phyloP scores from a whole-genome alignment of 1,139 yeast genomes.

The Waltiozyma sp. region DNA sequence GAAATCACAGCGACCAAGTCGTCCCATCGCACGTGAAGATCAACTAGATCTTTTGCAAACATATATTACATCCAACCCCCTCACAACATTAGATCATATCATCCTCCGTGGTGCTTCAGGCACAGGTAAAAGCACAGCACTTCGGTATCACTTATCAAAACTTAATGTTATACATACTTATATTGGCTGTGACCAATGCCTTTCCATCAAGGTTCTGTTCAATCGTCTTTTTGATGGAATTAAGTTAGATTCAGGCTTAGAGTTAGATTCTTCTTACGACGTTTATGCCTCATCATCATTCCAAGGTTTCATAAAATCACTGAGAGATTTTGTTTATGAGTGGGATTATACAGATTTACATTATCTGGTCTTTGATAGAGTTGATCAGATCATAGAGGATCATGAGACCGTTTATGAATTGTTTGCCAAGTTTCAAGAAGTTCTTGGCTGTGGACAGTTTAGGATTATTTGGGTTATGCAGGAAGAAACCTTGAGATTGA shows the following conservation, averaged over 20 bases:
- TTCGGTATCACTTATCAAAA: constrained; percentile 5
- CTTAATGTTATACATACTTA: constrained; percentile 7
- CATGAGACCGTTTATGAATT: constrained; percentile 34
- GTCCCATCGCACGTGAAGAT: constrained; percentile 6
- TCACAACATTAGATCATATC: constrained; percentile 4
- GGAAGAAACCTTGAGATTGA: constrained; percentile 33
- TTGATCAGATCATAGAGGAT: constrained; percentile 44
- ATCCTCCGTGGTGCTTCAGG: constrained; percentile 13
- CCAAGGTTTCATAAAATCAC: constrained; percentile 31
- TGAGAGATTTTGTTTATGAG: constrained; percentile 29
- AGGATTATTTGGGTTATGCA: constrained; percentile 25
- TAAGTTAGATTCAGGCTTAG: constrained; percentile 8
- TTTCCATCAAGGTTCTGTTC: constrained; percentile 13
- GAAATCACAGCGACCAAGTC: neutral
- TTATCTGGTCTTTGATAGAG: constrained; percentile 46
- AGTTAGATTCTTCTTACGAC: constrained; percentile 8
- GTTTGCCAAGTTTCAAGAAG: constrained; percentile 37
- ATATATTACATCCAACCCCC: constrained; percentile 5
- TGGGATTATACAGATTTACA: constrained; percentile 30
- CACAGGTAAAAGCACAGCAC: constrained; percentile 15
- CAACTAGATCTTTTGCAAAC: constrained; percentile 10
- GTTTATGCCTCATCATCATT: constrained; percentile 34
- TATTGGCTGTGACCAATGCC: constrained; percentile 17
- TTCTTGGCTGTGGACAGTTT: constrained; percentile 19
- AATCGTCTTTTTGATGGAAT: constrained; percentile 10